These are phyloP conservation scores for Bertia moriformis DNA, from an alignment of 2,329 filamentous ascomycete genomes.

Conservation along the genomic window DNA sequence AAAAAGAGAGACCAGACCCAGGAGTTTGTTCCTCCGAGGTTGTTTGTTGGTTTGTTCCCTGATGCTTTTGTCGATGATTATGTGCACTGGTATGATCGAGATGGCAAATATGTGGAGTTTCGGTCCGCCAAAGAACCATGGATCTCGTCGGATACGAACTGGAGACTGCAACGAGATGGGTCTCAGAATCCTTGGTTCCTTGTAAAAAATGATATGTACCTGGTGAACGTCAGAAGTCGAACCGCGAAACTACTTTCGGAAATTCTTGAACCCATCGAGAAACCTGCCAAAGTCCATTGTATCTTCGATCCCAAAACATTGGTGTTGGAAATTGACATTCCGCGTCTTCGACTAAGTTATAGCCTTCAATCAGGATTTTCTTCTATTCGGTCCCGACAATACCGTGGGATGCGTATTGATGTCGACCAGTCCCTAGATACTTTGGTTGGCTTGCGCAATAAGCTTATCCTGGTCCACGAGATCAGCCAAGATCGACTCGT, in stretches of 20 bases:
- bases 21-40: constrained; percentile 17
- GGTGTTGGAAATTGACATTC: constrained; percentile 24
- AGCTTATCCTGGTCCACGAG: constrained; percentile 25
- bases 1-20: constrained; percentile 3
- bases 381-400: constrained; percentile 28
- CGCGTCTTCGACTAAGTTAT: constrained; percentile 32
- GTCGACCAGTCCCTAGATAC: constrained; percentile 26
- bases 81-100: constrained; percentile 29
- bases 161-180: constrained; percentile 7
- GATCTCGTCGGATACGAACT: constrained; percentile 7
- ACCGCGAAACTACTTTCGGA: constrained; percentile 15
- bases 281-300: constrained; percentile 16
- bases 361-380: constrained; percentile 11
- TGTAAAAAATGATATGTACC: constrained; percentile 4
- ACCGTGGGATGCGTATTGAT: constrained; percentile 32
- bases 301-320: constrained; percentile 6
- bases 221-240: constrained; percentile 18
- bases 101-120: constrained; percentile 15
- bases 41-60: constrained; percentile 16
- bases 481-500: constrained; percentile 13
- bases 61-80: constrained; percentile 19
- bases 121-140: constrained; percentile 11
- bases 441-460: constrained; percentile 30
- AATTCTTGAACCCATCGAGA: constrained; percentile 21
- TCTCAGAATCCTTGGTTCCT: constrained; percentile 9